These are phyloP conservation scores for Inga leiocalycina DNA, from an alignment of 306 rosid species.

Conservation along the genomic window DNA sequence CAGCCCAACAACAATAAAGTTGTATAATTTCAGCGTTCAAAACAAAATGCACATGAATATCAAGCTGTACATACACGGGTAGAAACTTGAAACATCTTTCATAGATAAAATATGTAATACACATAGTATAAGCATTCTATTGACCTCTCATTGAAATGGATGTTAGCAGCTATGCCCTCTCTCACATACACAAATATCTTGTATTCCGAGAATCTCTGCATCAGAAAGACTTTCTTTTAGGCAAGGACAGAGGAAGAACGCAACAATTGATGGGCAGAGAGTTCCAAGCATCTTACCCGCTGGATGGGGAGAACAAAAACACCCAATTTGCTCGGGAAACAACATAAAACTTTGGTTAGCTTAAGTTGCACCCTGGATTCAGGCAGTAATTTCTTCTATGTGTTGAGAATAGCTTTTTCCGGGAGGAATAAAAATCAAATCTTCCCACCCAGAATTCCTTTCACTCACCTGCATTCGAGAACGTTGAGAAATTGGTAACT, in stretches of 20 bases:
- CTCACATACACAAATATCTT: slow-evolving; percentile 25
- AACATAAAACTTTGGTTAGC: slow-evolving; percentile 42
- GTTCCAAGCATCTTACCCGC: slow-evolving; percentile 48
- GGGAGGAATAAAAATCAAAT: slow-evolving; percentile 91
- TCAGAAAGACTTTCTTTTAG: slow-evolving; percentile 32
- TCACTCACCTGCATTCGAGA: slow-evolving; percentile 68
- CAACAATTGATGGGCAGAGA: slow-evolving; percentile 27
- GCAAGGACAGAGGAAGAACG: slow-evolving; percentile 20
- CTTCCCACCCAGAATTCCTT: slow-evolving; percentile 88
- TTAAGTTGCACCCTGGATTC: slow-evolving; percentile 48
- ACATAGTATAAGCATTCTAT: slow-evolving; percentile 33
- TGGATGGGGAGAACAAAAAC: slow-evolving; percentile 37
- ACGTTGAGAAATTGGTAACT: slow-evolving; percentile 29
- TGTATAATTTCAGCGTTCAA: neutral
- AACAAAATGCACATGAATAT: slow-evolving; percentile 16
- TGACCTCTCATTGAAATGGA: slow-evolving; percentile 37
- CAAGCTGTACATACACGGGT: slow-evolving; percentile 42
- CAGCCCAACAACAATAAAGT: neutral
- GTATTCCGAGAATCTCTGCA: slow-evolving; percentile 44
- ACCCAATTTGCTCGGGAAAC: slow-evolving; percentile 42
- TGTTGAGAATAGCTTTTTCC: slow-evolving; percentile 88
- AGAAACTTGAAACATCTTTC: slow-evolving; percentile 22
- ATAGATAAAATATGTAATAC: slow-evolving; percentile 16
- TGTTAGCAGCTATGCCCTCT: slow-evolving; percentile 31
- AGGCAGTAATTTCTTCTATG: slow-evolving; percentile 69